Percentiles rank a stretch among this genome's conserved stretches.
phyloP scores from a whole-genome alignment of 306 rosid species.

The Mucuna pruriens region DNA sequence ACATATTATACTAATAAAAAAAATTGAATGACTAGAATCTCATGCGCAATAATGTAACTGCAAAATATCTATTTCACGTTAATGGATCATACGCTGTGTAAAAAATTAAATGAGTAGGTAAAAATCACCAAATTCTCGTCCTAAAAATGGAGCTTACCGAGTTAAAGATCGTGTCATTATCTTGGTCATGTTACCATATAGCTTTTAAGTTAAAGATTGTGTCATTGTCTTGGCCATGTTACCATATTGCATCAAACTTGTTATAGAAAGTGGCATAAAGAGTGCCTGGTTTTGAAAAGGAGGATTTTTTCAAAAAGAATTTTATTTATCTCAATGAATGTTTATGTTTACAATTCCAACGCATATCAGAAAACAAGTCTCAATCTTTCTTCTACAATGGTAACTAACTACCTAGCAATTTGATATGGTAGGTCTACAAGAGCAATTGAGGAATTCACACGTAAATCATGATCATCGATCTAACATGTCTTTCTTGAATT shows the following conservation, averaged over 20 bases:
- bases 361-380: conserved; percentile 5
- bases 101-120: no score
- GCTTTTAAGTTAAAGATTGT: neutral
- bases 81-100: no score
- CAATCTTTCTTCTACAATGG: conserved; percentile 14
- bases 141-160: neutral
- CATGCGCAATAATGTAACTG: no score
- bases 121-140: neutral
- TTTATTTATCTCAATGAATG: conserved; percentile 29
- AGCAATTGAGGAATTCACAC: conserved; percentile 2
- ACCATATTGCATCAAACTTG: neutral
- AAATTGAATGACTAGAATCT: no score
- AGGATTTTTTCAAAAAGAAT: neutral
- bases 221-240: neutral
- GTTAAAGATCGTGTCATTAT: neutral
- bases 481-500: conserved; percentile 3
- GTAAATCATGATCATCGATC: neutral
- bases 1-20: no score
- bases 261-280: neutral
- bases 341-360: conserved; percentile 37
- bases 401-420: conserved; percentile 31
- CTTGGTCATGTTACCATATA: neutral
- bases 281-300: neutral
- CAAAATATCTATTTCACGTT: no score
- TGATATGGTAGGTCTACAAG: neutral